Conservation (phyloP, 139 green algal species). For the Chlorella sp. region DNA sequence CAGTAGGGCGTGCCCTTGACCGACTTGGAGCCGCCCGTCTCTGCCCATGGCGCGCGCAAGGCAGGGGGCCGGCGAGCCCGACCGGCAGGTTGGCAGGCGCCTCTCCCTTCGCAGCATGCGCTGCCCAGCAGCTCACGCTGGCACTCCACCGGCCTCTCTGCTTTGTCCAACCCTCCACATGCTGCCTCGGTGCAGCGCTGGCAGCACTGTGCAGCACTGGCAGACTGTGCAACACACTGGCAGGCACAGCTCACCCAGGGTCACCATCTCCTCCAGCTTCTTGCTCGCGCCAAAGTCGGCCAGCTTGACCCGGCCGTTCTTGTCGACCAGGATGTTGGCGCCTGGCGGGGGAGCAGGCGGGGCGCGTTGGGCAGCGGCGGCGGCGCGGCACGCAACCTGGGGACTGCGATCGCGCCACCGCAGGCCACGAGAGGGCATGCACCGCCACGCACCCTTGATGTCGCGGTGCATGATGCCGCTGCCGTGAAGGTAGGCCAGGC, state of each 20-base stretch:
- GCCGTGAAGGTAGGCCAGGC: slow-evolving; percentile 93
- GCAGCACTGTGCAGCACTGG: not conserved
- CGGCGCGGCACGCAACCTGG: no score
- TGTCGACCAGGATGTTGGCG: slow-evolving; percentile 96
- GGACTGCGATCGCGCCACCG: no score
- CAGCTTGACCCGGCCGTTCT: slow-evolving; percentile 89
- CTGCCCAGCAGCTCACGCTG: no score
- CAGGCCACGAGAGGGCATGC: no score
- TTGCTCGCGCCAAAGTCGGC: slow-evolving; percentile 95
- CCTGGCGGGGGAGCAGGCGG: no score
- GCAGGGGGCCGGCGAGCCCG: no score
- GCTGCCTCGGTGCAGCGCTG: not conserved
- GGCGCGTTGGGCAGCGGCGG: slow-evolving; percentile 33
- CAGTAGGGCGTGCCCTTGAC: slow-evolving; percentile 97
- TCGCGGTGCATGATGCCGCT: slow-evolving; percentile 92
- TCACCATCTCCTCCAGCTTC: slow-evolving; percentile 92
- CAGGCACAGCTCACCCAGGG: slow-evolving; percentile 54
- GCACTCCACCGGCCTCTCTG: no score
- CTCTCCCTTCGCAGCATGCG: no score
- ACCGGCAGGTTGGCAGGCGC: no score
- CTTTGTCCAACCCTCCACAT: no score
- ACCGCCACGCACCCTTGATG: slow-evolving; percentile 93
- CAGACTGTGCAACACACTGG: not conserved
- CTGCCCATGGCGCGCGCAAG: no score
- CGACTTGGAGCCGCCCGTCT: slow-evolving; percentile 70